Evolutionary conservation across 257 asterid genomes (phyloP).

Genomic region (Jacaranda mimosifolia): DNA sequence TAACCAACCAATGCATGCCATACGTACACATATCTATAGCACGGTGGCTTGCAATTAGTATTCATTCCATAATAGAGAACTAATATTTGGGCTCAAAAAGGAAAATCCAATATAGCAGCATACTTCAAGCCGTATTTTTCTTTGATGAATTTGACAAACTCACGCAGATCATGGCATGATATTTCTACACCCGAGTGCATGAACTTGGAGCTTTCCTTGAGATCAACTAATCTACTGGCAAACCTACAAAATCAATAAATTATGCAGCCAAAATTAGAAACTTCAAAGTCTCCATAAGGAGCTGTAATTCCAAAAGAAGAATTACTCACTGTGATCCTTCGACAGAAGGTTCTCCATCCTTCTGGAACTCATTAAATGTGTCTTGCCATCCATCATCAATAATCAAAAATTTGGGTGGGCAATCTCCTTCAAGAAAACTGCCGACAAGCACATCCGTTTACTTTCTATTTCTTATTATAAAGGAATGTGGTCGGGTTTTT

Average conservation of each 20-base stretch:
- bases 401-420: constrained; percentile 57
- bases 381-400: constrained; percentile 83
- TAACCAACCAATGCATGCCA: constrained; percentile 57
- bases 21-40: constrained; percentile 42
- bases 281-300: constrained; percentile 4
- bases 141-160: constrained; percentile 46
- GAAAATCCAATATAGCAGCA: constrained; percentile 12
- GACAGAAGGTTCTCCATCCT: constrained; percentile 49
- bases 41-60: constrained; percentile 13
- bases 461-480: not conserved
- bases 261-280: not conserved
- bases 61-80: not conserved
- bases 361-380: constrained; percentile 51
- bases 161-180: constrained; percentile 43
- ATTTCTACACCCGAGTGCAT: constrained; percentile 37
- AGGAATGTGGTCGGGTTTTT: not conserved
- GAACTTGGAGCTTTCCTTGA: constrained; percentile 56
- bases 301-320: not conserved
- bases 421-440: constrained; percentile 57
- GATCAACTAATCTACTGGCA: constrained; percentile 50
- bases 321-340: constrained; percentile 58
- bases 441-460: not conserved
- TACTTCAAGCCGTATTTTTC: constrained; percentile 47
- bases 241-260: constrained; percentile 42
- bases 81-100: constrained; percentile 10